phyloP scores from a whole-genome alignment of 306 rosid species.

The Prunus mume region DNA sequence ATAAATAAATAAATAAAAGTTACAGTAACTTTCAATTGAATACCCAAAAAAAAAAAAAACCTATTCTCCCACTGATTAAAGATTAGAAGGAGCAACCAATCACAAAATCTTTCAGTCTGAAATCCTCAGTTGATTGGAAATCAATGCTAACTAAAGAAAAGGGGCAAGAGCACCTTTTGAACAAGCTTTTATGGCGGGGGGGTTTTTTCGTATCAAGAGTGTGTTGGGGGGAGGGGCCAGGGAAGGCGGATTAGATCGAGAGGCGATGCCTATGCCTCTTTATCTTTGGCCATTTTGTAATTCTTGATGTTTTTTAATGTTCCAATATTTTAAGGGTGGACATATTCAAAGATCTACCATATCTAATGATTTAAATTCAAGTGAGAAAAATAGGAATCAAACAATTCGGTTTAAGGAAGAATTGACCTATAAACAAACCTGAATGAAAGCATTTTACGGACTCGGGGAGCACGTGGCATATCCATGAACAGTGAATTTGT shows the following conservation, averaged over 20 bases:
- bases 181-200: too few relatives aligned
- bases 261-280: too few relatives aligned
- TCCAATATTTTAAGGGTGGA: background rate
- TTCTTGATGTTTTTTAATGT: slow-evolving; percentile 2
- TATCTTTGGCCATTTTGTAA: background rate
- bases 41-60: background rate
- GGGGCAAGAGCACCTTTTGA: too few relatives aligned
- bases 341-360: slow-evolving; percentile 5
- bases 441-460: slow-evolving; percentile 95
- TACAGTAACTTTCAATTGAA: background rate
- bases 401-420: slow-evolving; percentile 10
- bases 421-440: slow-evolving; percentile 44
- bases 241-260: too few relatives aligned
- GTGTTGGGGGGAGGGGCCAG: too few relatives aligned
- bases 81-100: background rate
- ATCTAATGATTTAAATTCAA: slow-evolving; percentile 14
- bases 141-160: too few relatives aligned
- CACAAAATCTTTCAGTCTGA: too few relatives aligned
- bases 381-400: slow-evolving; percentile 2
- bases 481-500: slow-evolving; percentile 95
- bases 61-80: background rate
- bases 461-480: slow-evolving; percentile 97
- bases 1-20: background rate
- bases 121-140: too few relatives aligned
- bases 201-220: too few relatives aligned